These are phyloP conservation scores for Plasmodium ovale DNA, from an alignment of 169 alveolate genomes.

Conservation along the genomic window DNA sequence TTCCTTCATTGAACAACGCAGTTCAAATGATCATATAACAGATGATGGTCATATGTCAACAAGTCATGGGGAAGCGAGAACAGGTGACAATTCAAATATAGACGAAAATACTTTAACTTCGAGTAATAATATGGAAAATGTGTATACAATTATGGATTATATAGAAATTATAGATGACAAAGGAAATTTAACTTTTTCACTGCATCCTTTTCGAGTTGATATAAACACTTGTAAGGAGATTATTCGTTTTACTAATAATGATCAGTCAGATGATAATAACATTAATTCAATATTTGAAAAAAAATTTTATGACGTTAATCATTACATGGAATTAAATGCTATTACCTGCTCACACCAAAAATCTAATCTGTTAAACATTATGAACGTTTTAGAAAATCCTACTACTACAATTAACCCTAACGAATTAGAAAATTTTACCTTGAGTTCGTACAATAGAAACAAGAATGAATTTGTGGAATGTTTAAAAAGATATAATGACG, in stretches of 20 bases:
- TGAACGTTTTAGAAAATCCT: conserved; percentile 6
- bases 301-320: not conserved
- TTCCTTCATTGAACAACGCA: not conserved
- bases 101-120: not conserved
- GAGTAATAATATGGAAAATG: not conserved
- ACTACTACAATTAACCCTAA: too few species aligned
- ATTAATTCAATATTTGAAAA: not conserved
- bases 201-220: conserved; percentile 10
- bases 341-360: not conserved
- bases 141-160: not conserved
- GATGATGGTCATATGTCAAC: too few species aligned
- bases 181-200: conserved; percentile 11
- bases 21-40: too few species aligned
- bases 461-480: conserved; percentile 7
- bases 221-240: conserved; percentile 18
- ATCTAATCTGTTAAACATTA: not conserved
- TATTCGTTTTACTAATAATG: conserved; percentile 2
- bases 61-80: not conserved
- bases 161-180: conserved; percentile 3
- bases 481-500: not conserved
- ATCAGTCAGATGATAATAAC: not conserved
- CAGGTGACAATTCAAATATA: not conserved
- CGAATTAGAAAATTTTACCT: too few species aligned
- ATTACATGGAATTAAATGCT: not conserved
- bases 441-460: not conserved